Base-by-base conservation (phyloP, 179 eudicot genomes). In the Pouteria campechiana region DNA sequence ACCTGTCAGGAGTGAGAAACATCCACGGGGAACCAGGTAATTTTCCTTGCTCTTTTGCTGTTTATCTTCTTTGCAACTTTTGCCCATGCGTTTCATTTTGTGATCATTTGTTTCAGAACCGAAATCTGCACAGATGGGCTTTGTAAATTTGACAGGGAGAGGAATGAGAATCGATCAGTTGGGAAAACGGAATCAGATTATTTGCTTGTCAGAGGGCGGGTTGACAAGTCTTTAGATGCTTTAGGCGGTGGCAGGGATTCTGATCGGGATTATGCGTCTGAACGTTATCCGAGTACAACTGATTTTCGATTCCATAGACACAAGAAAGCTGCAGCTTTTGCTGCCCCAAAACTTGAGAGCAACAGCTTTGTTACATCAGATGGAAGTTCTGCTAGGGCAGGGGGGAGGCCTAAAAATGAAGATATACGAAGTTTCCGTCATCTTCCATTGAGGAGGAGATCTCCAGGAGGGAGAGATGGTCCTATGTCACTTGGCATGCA, bases 391-490 rank as follows among this genome's bases (percentile, higher is more conserved):
- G 43, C 32, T 25, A 55, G 65, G 23, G 44, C 52, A 25, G 54
- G 59, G 41, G 56, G 67, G 54, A 67, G 52, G 43, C 40, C 60
- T 1, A 18, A 31, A n/a, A 57, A 44, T 37, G 69, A 62, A 25
- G 69, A 57, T 18, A 46, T 51, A 25, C 46, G 44, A 45, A 50
- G 55, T 9, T 48, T 36, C 17, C 55, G 48, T 30, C 64, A 58
- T 35, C 35, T 52, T 21, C 48, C 54, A 16, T 28, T 56, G 8
- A 60, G 72, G 41, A 54, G 67, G 34, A 45, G 29, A 7, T 66
- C 72, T 45, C 64, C 67, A 34, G 50, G 54, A 37, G 50, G 39
- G 27, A 60, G 58, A 30, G 67, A 60, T 32, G 68, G 43, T 1
- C 28, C 50, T 18, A 44, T 42, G 25, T 17, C 45, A 19, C 63